Evolutionary conservation across 2,329 filamentous ascomycete species (phyloP), one percentile per base, ranked within the genome.

Genomic region (Cladobotryum mycophilum): DNA sequence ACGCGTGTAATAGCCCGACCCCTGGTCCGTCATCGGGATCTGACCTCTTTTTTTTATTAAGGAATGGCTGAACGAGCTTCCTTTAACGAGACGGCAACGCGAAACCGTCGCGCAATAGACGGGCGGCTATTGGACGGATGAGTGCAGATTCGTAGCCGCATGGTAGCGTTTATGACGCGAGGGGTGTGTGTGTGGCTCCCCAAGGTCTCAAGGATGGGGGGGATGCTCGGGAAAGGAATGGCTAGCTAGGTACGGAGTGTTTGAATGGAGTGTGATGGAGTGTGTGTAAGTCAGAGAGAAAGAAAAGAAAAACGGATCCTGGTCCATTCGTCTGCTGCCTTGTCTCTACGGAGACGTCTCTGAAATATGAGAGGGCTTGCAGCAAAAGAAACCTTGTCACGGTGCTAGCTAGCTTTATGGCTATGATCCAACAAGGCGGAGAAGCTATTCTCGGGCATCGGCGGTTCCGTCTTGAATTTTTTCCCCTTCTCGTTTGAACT

Each of bases 91-190:
- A 30, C 34, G 52, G 40, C 18, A 30, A 55, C 47, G 47, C 53
- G 53, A 55, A 53, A 44, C 41, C 14, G 47, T 45, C 51, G 45
- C 53, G 51, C 41, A 40, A 37, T 45, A 43, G 44, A 35, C 50
- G 22, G 34, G 47, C 44, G 41, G 41, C 47, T 25, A 53, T 55
- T 55, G 53, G 53, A 47, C 45, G 14, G 52, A 22, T 14, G 33
- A 30, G 38, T 48, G 52, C 51, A 49, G 47, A 47, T 38, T 45
- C 30, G 50, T 38, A 45, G 48, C 17, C 41, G 35, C 48, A 45
- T 30, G 25, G 25, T 49, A 41, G 50, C 45, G 49, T 40, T 41
- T 12, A 43, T 17, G 22, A n/a, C 12, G 49, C 49, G 49, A 51
- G 41, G 49, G 33, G 34, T 38, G 42, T 22, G 45, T 22, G 45